Conservation (phyloP, 202 grass and related monocot genomes). For the Eragrostis tef region DNA sequence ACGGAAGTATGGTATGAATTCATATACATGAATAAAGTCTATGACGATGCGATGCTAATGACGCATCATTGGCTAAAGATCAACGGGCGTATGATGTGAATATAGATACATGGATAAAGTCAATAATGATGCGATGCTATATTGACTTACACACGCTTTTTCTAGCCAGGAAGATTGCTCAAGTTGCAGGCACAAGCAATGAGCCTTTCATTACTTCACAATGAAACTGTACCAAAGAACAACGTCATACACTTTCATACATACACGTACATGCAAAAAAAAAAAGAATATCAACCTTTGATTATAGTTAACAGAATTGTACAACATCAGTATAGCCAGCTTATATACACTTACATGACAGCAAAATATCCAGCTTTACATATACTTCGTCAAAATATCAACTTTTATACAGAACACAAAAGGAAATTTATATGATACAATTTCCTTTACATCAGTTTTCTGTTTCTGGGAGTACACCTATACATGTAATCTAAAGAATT, state of each 20-base stretch:
- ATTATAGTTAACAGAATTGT: neutral
- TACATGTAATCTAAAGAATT: constrained; percentile 33
- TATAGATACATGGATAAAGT: neutral
- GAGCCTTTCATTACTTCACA: neutral
- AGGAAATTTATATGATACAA: neutral
- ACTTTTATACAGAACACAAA: neutral
- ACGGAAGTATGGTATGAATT: no score
- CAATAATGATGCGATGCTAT: neutral
- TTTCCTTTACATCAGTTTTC: neutral
- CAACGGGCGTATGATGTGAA: neutral
- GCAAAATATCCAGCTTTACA: neutral
- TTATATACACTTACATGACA: neutral
- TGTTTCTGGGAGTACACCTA: constrained; percentile 10
- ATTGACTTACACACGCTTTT: neutral
- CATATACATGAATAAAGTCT: no score
- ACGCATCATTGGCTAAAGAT: no score
- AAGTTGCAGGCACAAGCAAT: neutral
- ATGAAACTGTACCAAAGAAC: neutral
- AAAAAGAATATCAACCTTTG: neutral
- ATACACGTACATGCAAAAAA: neutral
- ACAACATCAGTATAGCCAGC: neutral
- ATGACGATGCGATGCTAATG: no score
- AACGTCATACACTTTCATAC: neutral
- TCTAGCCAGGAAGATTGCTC: neutral
- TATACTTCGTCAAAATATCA: neutral